A percentile compares a stretch with the other conserved stretches of the same genome.
These are phyloP conservation scores for Saxophila tyrrhenica DNA, from an alignment of 495 filamentous ascomycete species.

Conservation along the genomic window DNA sequence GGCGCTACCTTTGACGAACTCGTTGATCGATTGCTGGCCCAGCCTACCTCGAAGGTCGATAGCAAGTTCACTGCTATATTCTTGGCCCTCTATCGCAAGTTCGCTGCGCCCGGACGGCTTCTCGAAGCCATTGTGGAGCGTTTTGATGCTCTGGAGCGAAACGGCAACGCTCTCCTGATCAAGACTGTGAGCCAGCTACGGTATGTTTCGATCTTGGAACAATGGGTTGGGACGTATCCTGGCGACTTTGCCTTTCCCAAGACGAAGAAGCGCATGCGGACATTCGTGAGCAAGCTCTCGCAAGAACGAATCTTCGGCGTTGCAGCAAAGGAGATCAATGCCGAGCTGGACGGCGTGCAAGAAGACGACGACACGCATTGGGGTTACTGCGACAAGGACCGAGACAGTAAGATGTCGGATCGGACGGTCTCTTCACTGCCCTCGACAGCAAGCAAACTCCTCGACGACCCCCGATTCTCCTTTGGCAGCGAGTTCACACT, in stretches of 20 bases:
- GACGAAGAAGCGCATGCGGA: slow-evolving; percentile 55
- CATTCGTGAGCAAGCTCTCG: slow-evolving; percentile 59
- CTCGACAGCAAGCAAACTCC: neutral
- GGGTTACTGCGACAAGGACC: slow-evolving; percentile 27
- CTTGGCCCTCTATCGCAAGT: slow-evolving; percentile 89
- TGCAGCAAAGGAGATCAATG: slow-evolving; percentile 70
- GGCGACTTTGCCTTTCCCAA: slow-evolving; percentile 81
- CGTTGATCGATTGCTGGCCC: slow-evolving; percentile 70
- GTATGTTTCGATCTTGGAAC: slow-evolving; percentile 69
- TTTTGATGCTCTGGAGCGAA: slow-evolving; percentile 49
- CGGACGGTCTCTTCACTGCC: too few relatives aligned
- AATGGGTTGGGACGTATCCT: slow-evolving; percentile 83
- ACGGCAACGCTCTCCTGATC: slow-evolving; percentile 46
- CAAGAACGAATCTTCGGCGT: slow-evolving; percentile 64
- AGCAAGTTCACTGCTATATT: slow-evolving; percentile 77
- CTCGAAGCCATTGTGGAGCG: slow-evolving; percentile 61
- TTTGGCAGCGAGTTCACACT: neutral
- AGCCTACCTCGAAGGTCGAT: slow-evolving; percentile 75
- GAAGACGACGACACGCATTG: slow-evolving; percentile 34
- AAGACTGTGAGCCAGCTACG: slow-evolving; percentile 70
- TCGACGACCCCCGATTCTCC: neutral
- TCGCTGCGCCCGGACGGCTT: slow-evolving; percentile 67
- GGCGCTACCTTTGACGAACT: slow-evolving; percentile 67
- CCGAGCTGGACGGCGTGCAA: slow-evolving; percentile 46
- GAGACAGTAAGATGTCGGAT: too few relatives aligned